Evolutionary conservation across 257 asterid species (phyloP).

Genomic region (Thymus quinquecostatus): DNA sequence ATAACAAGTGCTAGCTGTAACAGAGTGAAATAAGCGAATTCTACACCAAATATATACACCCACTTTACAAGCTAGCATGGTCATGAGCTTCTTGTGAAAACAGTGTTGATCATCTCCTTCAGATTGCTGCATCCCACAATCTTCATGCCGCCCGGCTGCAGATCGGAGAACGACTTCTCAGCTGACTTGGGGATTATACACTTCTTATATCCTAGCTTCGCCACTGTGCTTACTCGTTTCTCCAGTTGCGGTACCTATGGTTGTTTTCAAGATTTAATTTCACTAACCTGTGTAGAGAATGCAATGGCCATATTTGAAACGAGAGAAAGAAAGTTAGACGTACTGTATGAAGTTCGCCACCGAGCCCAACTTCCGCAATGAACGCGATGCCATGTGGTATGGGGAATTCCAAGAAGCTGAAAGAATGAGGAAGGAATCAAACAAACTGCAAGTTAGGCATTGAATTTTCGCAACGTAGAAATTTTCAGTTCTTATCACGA

Average conservation of each 20-base stretch:
- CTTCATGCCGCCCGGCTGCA: conserved; percentile 53
- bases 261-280: neutral
- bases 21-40: neutral
- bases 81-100: conserved; percentile 46
- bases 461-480: neutral
- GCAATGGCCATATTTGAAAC: conserved; percentile 3
- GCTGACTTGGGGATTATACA: conserved; percentile 76
- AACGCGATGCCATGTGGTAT: conserved; percentile 84
- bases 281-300: neutral
- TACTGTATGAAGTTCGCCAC: conserved; percentile 88
- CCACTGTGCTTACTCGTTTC: conserved; percentile 72
- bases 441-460: neutral
- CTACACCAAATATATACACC: neutral
- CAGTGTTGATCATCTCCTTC: conserved; percentile 85
- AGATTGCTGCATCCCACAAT: conserved; percentile 70
- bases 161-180: conserved; percentile 46
- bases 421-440: conserved; percentile 17
- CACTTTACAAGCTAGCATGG: neutral
- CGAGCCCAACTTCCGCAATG: conserved; percentile 92
- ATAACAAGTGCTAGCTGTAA: no score
- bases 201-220: conserved; percentile 80
- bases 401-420: conserved; percentile 92
- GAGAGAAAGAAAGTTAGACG: conserved; percentile 25
- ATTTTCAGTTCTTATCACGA: conserved; percentile 6
- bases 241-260: conserved; percentile 83